Conservation (phyloP, 2,329 filamentous ascomycete genomes). For the Neofusicoccum kwambonambiense region DNA sequence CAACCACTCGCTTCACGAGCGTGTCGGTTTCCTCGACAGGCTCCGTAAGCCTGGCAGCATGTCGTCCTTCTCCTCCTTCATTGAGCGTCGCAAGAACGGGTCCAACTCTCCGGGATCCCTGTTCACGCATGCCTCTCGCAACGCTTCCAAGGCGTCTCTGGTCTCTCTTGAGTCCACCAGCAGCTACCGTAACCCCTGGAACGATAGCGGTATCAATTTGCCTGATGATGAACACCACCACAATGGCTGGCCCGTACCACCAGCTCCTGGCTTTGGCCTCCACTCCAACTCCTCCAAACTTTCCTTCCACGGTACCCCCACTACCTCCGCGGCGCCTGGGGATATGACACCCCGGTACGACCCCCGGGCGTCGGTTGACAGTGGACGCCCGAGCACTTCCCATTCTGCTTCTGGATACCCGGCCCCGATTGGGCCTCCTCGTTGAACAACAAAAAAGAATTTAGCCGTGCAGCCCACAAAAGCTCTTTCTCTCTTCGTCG, state of each 20-base stretch:
- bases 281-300: constrained; percentile 19
- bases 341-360: constrained; percentile 83
- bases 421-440: constrained; percentile 85
- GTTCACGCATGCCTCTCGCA: constrained; percentile 83
- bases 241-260: constrained; percentile 39
- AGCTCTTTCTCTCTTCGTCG: constrained; percentile 25
- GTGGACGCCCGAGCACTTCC: constrained; percentile 88
- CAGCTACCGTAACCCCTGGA: constrained; percentile 97
- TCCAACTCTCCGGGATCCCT: constrained; percentile 74
- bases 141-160: constrained; percentile 90
- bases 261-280: constrained; percentile 26
- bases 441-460: constrained; percentile 59
- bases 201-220: constrained; percentile 93
- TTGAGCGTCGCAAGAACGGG: constrained; percentile 92
- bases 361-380: constrained; percentile 82
- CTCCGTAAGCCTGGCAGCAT: constrained; percentile 94
- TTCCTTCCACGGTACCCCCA: constrained; percentile 40
- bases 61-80: constrained; percentile 91
- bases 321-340: constrained; percentile 55
- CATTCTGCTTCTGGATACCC: constrained; percentile 98
- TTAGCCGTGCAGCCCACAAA: constrained; percentile 26
- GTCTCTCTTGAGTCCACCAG: constrained; percentile 94
- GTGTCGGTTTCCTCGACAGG: constrained; percentile 78
- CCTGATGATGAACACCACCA: constrained; percentile 72
- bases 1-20: constrained; percentile 66